phyloP scores from a whole-genome alignment of 225 moss, liverwort and hornwort genomes.

The Asterella californica region DNA sequence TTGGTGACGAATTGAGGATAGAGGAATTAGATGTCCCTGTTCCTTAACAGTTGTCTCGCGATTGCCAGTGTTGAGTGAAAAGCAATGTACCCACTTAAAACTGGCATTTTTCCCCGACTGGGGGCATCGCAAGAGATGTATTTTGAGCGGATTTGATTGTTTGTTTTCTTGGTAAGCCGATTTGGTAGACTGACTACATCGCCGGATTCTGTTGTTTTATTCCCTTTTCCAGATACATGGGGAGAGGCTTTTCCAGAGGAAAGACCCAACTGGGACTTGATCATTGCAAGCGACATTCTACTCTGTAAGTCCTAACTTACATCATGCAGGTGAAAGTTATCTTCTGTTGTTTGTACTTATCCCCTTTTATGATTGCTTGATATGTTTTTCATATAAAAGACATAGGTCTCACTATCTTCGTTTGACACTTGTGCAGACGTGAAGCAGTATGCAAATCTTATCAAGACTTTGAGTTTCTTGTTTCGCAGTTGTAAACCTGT shows the following conservation, averaged over 20 bases:
- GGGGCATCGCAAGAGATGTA: background rate
- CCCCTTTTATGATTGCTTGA: no score
- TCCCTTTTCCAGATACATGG: conserved; percentile 67
- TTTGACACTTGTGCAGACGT: conserved; percentile 53
- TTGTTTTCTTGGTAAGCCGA: no score
- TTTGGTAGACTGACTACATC: background rate
- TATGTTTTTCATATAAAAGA: no score
- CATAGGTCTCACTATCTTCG: background rate
- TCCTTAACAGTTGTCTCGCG: no score
- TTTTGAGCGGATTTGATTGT: no score
- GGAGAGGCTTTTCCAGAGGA: conserved; percentile 67
- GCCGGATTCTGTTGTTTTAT: background rate
- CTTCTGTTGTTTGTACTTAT: no score
- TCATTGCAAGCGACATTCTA: conserved; percentile 87
- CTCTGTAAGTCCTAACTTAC: conserved; percentile 56
- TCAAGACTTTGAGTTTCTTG: conserved; percentile 62
- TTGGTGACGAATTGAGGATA: no score
- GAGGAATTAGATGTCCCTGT: no score
- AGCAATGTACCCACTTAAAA: no score
- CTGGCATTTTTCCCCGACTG: no score
- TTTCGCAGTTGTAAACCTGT: conserved; percentile 22
- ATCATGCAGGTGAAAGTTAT: no score
- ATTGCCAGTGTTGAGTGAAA: no score
- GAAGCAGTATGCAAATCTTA: conserved; percentile 84
- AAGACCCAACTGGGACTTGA: conserved; percentile 65